phyloP scores from a whole-genome alignment of 169 alveolate species.

The Sarcocystis neurona region DNA sequence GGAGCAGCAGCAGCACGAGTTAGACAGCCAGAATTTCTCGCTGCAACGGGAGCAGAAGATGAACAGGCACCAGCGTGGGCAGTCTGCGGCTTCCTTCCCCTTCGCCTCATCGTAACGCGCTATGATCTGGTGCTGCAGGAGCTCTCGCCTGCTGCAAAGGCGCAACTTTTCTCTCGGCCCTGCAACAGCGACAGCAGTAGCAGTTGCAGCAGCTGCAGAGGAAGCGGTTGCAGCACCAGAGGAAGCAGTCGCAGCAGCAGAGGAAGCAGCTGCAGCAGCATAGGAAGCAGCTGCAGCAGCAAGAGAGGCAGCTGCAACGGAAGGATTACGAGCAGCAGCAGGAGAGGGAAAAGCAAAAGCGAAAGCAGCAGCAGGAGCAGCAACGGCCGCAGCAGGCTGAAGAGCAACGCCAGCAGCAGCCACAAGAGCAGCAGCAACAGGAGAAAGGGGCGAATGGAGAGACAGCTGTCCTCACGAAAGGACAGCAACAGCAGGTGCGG shows the following conservation, averaged over 20 bases:
- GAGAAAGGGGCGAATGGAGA: too few species aligned
- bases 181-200: not conserved
- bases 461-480: too few species aligned
- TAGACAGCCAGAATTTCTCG: too few species aligned
- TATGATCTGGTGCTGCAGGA: slow-evolving; percentile 21
- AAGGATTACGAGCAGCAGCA: too few species aligned
- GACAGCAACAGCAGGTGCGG: too few species aligned
- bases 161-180: not conserved
- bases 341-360: too few species aligned
- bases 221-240: not conserved
- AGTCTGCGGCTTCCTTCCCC: slow-evolving; percentile 26
- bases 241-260: not conserved
- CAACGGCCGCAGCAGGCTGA: too few species aligned
- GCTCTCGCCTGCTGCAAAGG: not conserved
- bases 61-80: slow-evolving; percentile 19
- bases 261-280: not conserved
- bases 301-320: not conserved
- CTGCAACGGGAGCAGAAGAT: too few species aligned
- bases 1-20: too few species aligned
- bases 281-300: not conserved
- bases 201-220: not conserved
- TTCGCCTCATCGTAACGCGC: not conserved
- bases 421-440: too few species aligned
- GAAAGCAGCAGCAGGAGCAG: too few species aligned
- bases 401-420: too few species aligned